Evolutionary conservation across 495 filamentous ascomycete species (phyloP).

Genomic region (Annulohypoxylon nitens): DNA sequence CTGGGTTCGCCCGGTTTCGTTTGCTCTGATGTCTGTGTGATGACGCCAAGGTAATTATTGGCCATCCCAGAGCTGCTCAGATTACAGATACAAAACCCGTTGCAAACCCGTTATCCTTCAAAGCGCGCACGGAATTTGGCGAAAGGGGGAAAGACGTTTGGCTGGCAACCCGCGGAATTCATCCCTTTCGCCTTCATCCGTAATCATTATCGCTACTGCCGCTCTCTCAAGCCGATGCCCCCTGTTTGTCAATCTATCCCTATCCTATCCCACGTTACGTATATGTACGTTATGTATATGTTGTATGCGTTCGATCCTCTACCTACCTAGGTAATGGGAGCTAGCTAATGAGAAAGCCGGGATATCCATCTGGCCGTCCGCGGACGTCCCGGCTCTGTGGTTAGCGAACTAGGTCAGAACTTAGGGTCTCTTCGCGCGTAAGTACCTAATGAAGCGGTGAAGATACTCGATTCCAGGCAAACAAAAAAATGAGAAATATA

Average conservation of each 20-base stretch:
- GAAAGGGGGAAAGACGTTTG: not conserved
- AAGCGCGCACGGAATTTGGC: conserved; percentile 14
- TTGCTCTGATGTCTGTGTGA: conserved; percentile 3
- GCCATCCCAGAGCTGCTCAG: not conserved
- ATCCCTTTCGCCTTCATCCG: conserved; percentile 7
- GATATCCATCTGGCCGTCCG: conserved; percentile 12
- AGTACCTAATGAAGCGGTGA: conserved; percentile 36
- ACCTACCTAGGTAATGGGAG: not conserved
- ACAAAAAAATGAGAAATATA: not conserved
- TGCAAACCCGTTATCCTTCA: not conserved
- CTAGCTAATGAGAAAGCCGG: conserved; percentile 16
- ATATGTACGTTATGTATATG: conserved; percentile 22
- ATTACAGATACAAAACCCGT: not conserved
- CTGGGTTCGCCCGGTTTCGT: not conserved
- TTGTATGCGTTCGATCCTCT: conserved; percentile 26
- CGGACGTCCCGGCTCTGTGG: conserved; percentile 39
- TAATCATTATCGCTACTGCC: conserved; percentile 3
- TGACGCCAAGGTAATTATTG: not conserved
- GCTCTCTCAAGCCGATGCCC: conserved; percentile 1
- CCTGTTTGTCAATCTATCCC: conserved; percentile 4
- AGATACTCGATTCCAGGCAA: conserved; percentile 22
- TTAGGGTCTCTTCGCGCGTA: conserved; percentile 24
- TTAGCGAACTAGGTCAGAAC: conserved; percentile 12
- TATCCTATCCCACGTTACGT: conserved; percentile 15
- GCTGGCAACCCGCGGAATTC: not conserved